Percentiles rank a stretch among this genome's conserved stretches.
phyloP scores from a whole-genome alignment of 192 early-diverging fungal genomes.

The Mortierella alpina region DNA sequence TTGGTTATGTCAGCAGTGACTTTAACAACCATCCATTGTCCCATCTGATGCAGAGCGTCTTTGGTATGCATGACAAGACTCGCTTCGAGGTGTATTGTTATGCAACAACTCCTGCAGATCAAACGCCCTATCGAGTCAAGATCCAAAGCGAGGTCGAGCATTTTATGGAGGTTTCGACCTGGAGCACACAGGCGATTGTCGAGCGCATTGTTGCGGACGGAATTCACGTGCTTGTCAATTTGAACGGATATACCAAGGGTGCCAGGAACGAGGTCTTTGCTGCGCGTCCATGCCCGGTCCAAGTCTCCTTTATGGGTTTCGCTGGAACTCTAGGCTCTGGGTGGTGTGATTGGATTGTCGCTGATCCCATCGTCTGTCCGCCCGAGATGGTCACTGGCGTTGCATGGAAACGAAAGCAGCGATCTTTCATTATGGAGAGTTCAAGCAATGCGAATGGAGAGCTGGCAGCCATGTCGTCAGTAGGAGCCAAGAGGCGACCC shows the following conservation, averaged over 20 bases:
- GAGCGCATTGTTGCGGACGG: slow-evolving; percentile 78
- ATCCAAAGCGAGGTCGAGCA: slow-evolving; percentile 80
- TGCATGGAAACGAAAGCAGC: slow-evolving; percentile 58
- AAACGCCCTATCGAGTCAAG: slow-evolving; percentile 81
- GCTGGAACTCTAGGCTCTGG: slow-evolving; percentile 90
- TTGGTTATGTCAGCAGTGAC: slow-evolving; percentile 94
- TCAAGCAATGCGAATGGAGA: neutral
- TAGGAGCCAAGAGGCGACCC: slow-evolving; percentile 24
- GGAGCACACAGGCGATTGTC: slow-evolving; percentile 80
- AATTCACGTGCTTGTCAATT: slow-evolving; percentile 91
- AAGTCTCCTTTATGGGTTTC: slow-evolving; percentile 94
- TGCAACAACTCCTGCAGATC: slow-evolving; percentile 82
- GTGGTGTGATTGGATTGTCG: slow-evolving; percentile 87
- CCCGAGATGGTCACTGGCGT: slow-evolving; percentile 74
- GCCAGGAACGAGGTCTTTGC: slow-evolving; percentile 95
- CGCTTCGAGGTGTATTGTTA: slow-evolving; percentile 86
- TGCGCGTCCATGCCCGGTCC: slow-evolving; percentile 88
- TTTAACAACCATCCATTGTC: slow-evolving; percentile 94
- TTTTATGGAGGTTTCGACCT: slow-evolving; percentile 81
- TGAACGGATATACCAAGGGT: slow-evolving; percentile 98
- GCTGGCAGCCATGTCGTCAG: neutral
- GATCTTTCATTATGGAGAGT: slow-evolving; percentile 56
- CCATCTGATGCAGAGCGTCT: slow-evolving; percentile 95
- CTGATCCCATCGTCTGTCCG: slow-evolving; percentile 80
- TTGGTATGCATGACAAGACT: slow-evolving; percentile 87